These are phyloP conservation scores for Erythrophleum fordii DNA, from an alignment of 306 rosid species.

Conservation along the genomic window DNA sequence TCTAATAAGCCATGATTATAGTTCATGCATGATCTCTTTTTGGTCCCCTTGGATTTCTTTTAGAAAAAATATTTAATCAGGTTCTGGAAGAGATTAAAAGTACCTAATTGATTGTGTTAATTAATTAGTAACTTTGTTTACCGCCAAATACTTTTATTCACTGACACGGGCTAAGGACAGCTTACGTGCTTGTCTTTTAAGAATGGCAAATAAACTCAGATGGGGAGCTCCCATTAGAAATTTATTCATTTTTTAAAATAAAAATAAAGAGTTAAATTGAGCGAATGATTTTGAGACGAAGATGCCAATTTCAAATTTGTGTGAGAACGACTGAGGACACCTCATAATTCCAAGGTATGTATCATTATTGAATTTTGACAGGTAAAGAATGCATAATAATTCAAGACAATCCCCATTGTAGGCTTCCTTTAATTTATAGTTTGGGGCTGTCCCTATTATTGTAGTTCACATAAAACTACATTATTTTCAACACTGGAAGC, in stretches of 20 bases:
- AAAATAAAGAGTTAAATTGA: not conserved
- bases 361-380: slow-evolving; percentile 55
- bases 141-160: slow-evolving; percentile 31
- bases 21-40: slow-evolving; percentile 38
- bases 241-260: not conserved
- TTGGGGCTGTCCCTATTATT: slow-evolving; percentile 37
- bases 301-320: slow-evolving; percentile 4
- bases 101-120: not conserved
- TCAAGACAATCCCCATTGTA: slow-evolving; percentile 44
- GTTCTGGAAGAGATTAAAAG: slow-evolving; percentile 25
- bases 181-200: slow-evolving; percentile 35
- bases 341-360: slow-evolving; percentile 45
- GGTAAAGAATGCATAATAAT: slow-evolving; percentile 44
- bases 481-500: slow-evolving; percentile 40
- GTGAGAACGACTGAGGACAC: slow-evolving; percentile 29
- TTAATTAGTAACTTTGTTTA: slow-evolving; percentile 22
- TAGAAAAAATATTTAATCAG: not conserved
- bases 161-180: slow-evolving; percentile 39
- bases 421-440: slow-evolving; percentile 39
- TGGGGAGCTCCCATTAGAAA: slow-evolving; percentile 1
- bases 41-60: slow-evolving; percentile 31
- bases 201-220: not conserved
- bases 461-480: slow-evolving; percentile 37
- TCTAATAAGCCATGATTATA: slow-evolving; percentile 34
- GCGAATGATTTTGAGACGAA: not conserved